These are phyloP conservation scores for Diaporthe sp. DNA, from an alignment of 2,329 filamentous ascomycete species.

Conservation along the genomic window DNA sequence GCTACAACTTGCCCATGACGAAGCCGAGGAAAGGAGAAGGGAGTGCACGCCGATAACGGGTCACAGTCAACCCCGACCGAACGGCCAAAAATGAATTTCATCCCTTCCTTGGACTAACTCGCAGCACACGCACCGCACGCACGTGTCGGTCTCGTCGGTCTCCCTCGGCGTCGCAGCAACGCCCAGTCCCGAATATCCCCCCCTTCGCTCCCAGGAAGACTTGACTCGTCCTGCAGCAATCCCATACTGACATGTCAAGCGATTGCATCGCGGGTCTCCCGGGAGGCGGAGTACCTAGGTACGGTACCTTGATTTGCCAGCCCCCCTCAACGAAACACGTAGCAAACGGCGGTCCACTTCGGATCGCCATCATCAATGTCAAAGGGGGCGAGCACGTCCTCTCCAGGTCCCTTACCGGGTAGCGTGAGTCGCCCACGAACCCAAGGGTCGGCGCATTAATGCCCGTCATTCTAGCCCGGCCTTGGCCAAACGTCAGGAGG, in stretches of 20 bases:
- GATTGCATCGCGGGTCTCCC: constrained; percentile 14
- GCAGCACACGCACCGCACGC: background rate
- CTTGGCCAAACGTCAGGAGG: constrained; percentile 19
- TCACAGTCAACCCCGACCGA: constrained; percentile 14
- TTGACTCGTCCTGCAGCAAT: constrained; percentile 6
- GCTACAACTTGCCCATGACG: background rate
- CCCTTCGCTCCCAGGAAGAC: background rate
- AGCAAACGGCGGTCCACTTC: constrained; percentile 13
- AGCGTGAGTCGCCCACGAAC: background rate
- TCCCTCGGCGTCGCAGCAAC: background rate
- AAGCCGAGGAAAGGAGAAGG: background rate
- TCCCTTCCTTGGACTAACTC: background rate
- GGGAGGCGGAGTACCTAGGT: background rate
- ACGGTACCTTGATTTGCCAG: constrained; percentile 10
- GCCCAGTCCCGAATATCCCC: background rate
- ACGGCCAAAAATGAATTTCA: background rate
- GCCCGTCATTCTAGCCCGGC: constrained; percentile 8
- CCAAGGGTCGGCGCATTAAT: background rate
- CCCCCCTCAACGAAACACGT: constrained; percentile 21
- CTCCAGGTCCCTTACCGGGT: too few species aligned
- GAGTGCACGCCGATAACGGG: background rate
- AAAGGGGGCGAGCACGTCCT: background rate
- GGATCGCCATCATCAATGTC: background rate
- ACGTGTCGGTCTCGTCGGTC: too few species aligned
- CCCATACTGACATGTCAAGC: constrained; percentile 21